Evolutionary conservation across 2,329 filamentous ascomycete species (phyloP).

Genomic region (Xylariales sp.): DNA sequence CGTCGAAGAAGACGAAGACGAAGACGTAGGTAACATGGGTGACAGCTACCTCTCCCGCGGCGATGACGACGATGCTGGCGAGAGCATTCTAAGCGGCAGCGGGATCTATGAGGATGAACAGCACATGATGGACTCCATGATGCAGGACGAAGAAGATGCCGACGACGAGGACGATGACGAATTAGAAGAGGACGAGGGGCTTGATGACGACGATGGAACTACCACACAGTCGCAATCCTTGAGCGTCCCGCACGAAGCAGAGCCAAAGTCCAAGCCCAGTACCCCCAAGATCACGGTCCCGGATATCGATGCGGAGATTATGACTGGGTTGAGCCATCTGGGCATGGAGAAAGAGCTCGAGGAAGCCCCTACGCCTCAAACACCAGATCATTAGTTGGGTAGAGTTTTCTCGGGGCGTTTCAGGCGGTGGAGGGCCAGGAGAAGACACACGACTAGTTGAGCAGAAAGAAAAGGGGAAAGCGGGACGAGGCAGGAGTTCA

Average conservation of each 20-base stretch:
- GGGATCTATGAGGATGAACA: slow-evolving; percentile 41
- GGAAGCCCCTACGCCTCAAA: too few relatives aligned
- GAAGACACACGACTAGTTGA: too few relatives aligned
- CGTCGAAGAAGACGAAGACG: slow-evolving; percentile 32
- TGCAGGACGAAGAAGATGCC: slow-evolving; percentile 32
- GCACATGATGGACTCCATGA: slow-evolving; percentile 34
- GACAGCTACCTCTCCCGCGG: slow-evolving; percentile 40
- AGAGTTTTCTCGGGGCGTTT: neutral
- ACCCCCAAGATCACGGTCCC: slow-evolving; percentile 25
- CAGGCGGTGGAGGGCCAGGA: neutral
- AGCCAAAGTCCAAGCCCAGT: slow-evolving; percentile 9
- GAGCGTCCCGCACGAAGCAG: neutral
- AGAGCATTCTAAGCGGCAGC: slow-evolving; percentile 38
- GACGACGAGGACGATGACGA: slow-evolving; percentile 30
- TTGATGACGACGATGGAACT: slow-evolving; percentile 35
- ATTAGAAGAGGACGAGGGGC: slow-evolving; percentile 28
- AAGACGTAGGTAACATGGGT: slow-evolving; percentile 38
- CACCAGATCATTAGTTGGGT: too few relatives aligned
- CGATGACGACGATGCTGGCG: slow-evolving; percentile 33
- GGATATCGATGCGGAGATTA: slow-evolving; percentile 52
- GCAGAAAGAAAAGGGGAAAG: too few relatives aligned
- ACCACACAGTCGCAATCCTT: slow-evolving; percentile 20
- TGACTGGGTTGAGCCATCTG: slow-evolving; percentile 54
- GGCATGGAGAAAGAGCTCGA: slow-evolving; percentile 33
- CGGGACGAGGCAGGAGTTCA: neutral